Evolutionary conservation across 495 filamentous ascomycete genomes (phyloP).

Genomic region (Aspergillus indologenus): DNA sequence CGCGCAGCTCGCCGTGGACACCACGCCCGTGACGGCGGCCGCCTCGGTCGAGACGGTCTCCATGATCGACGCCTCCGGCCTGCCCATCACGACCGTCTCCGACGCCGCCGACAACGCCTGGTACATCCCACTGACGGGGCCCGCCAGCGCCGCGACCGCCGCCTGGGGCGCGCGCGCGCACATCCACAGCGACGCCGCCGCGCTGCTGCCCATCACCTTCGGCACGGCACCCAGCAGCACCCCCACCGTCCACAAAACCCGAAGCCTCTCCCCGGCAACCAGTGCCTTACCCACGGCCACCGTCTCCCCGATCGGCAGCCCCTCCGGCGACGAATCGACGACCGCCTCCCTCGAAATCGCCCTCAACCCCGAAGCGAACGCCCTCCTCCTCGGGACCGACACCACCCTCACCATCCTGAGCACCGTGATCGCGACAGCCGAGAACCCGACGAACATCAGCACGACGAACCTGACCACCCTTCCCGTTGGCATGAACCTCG

Average conservation of each 20-base stretch:
- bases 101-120: constrained; percentile 1
- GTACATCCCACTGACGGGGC: background rate
- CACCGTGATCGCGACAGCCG: background rate
- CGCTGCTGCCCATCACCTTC: constrained; percentile 1
- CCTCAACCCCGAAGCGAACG: background rate
- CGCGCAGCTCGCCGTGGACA: background rate
- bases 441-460: background rate
- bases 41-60: constrained; percentile 3
- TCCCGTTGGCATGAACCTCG: background rate
- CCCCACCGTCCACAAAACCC: too few species aligned
- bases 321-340: background rate
- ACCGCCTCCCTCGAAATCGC: background rate
- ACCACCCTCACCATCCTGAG: background rate
- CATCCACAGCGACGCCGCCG: background rate
- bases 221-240: background rate
- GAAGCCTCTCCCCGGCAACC: background rate
- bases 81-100: constrained; percentile 2
- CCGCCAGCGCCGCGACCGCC: background rate
- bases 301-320: background rate
- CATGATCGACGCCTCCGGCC: constrained; percentile 1
- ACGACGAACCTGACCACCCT: background rate
- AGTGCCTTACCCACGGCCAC: background rate
- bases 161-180: constrained; percentile 1
- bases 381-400: constrained; percentile 3
- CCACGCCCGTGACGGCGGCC: background rate